phyloP scores from a whole-genome alignment of 805 yeast genomes.

The Isabelozyma rhagii region DNA sequence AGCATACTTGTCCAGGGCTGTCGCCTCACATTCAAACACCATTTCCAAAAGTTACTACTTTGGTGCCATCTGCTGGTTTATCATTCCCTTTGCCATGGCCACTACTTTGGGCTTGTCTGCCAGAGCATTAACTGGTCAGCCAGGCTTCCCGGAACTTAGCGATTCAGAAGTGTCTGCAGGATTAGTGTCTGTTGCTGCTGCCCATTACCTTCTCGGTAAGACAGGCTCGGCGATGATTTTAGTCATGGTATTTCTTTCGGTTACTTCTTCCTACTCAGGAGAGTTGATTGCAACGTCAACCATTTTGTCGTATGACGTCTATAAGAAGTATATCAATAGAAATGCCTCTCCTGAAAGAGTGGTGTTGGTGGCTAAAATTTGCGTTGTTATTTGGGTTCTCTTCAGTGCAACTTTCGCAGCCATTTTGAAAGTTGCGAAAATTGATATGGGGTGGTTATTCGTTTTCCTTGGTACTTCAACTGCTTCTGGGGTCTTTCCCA shows the following conservation, averaged over 20 bases:
- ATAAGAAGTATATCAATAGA: constrained; percentile 77
- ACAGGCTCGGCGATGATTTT: constrained; percentile 87
- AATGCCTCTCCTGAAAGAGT: constrained; percentile 70
- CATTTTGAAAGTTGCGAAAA: constrained; percentile 61
- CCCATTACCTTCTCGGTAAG: constrained; percentile 77
- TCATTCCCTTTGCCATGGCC: constrained; percentile 79
- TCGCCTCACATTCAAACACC: neutral
- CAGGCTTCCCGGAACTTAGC: constrained; percentile 74
- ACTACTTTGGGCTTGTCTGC: constrained; percentile 85
- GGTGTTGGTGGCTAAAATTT: constrained; percentile 62
- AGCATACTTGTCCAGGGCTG: constrained; percentile 8
- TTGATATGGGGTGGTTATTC: constrained; percentile 63
- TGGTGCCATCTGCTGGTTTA: constrained; percentile 90
- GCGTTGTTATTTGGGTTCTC: constrained; percentile 45
- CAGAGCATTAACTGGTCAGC: constrained; percentile 63
- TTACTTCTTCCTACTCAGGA: constrained; percentile 87
- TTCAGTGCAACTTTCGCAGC: constrained; percentile 36
- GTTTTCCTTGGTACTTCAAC: constrained; percentile 17
- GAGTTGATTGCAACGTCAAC: constrained; percentile 87
- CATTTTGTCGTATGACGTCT: constrained; percentile 80
- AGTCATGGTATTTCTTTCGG: constrained; percentile 83
- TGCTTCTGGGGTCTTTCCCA: constrained; percentile 24
- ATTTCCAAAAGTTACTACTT: constrained; percentile 47
- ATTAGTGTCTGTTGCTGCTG: constrained; percentile 71
- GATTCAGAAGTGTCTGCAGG: constrained; percentile 77